These are phyloP conservation scores for Zymoseptoria tritici DNA, from an alignment of 2,329 filamentous ascomycete species.

Conservation along the genomic window DNA sequence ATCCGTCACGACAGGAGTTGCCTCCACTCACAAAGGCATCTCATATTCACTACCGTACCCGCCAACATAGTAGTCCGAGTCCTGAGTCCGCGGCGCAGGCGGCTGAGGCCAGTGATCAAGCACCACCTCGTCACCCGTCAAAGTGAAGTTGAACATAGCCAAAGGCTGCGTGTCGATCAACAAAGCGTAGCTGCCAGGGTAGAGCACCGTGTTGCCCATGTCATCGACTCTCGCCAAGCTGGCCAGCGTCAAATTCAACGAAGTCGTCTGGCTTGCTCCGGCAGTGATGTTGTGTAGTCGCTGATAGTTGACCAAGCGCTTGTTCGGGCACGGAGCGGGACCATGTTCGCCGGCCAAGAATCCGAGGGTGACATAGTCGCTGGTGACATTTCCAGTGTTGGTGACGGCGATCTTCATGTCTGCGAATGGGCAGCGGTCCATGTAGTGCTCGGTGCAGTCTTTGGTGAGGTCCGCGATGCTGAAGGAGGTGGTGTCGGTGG, in stretches of 20 bases:
- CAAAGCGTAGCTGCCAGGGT: conserved; percentile 47
- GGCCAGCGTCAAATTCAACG: conserved; percentile 42
- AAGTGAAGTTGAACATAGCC: conserved; percentile 37
- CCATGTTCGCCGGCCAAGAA: conserved; percentile 45
- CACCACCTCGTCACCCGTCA: conserved; percentile 39
- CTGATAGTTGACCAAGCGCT: conserved; percentile 46
- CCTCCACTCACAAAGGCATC: not conserved
- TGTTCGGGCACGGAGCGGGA: conserved; percentile 46
- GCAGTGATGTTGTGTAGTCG: conserved; percentile 32
- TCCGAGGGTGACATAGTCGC: conserved; percentile 47
- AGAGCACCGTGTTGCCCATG: conserved; percentile 45
- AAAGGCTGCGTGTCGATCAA: conserved; percentile 40
- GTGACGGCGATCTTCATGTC: conserved; percentile 38
- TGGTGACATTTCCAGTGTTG: conserved; percentile 42
- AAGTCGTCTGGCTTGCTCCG: conserved; percentile 23
- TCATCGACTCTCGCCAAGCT: conserved; percentile 45
- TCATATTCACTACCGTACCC: conserved; percentile 20
- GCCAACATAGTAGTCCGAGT: conserved; percentile 26
- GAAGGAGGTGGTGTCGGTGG: conserved; percentile 13
- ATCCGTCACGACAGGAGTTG: not conserved
- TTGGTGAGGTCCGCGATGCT: conserved; percentile 33
- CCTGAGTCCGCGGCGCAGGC: conserved; percentile 16
- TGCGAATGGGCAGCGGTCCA: conserved; percentile 39
- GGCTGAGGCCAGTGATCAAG: conserved; percentile 36
- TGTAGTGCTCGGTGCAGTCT: conserved; percentile 31